A percentile compares a stretch with the other conserved stretches of the same genome.
These are phyloP conservation scores for Umbilicus rupestris DNA, from an alignment of 164 flowering plant species.

Conservation along the genomic window DNA sequence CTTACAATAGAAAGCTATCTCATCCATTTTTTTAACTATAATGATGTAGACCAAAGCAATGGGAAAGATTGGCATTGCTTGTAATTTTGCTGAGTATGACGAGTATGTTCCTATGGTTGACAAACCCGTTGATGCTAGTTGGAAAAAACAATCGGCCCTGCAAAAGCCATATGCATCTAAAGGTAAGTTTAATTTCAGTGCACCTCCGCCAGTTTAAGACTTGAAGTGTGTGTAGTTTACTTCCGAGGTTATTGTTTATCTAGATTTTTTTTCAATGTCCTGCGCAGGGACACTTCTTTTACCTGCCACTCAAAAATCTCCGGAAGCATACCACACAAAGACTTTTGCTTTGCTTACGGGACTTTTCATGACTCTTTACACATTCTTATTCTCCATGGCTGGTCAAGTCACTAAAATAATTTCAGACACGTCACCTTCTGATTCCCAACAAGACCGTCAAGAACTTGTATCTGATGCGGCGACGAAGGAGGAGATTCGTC, in stretches of 20 bases:
- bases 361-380: slow-evolving; percentile 42
- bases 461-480: slow-evolving; percentile 19
- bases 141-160: slow-evolving; percentile 49
- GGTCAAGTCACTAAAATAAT: slow-evolving; percentile 36
- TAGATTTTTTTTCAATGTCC: not conserved
- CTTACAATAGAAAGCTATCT: not conserved
- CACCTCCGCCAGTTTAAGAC: not conserved
- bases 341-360: slow-evolving; percentile 36
- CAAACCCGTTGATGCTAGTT: slow-evolving; percentile 75
- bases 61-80: slow-evolving; percentile 39
- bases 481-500: slow-evolving; percentile 39
- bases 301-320: slow-evolving; percentile 25
- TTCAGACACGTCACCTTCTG: slow-evolving; percentile 18
- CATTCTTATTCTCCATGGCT: slow-evolving; percentile 33
- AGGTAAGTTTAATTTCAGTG: slow-evolving; percentile 31
- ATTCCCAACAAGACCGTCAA: slow-evolving; percentile 17
- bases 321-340: slow-evolving; percentile 34
- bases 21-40: not conserved
- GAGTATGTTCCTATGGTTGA: slow-evolving; percentile 91
- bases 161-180: slow-evolving; percentile 32
- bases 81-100: slow-evolving; percentile 51
- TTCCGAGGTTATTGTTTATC: not conserved
- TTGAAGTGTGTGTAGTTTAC: not conserved
- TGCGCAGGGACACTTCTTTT: slow-evolving; percentile 24
- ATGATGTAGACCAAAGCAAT: slow-evolving; percentile 44